phyloP scores from a whole-genome alignment of 257 asterid species.

The Solanum pinnatisectum region DNA sequence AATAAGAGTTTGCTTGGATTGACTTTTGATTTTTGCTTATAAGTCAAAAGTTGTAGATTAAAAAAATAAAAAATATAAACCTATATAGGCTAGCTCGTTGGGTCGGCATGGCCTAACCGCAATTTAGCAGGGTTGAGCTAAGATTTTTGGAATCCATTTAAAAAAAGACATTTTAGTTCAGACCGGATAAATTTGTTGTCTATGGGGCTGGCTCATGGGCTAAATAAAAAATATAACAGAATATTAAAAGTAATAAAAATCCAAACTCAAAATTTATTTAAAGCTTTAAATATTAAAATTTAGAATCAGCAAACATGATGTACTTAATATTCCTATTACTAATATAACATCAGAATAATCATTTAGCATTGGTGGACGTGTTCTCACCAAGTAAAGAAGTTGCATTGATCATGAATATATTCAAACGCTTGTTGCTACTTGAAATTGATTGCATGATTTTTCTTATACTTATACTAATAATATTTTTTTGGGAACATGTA shows the following conservation, averaged over 20 bases:
- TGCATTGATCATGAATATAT: background rate
- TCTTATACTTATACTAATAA: no score
- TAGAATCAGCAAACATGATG: background rate
- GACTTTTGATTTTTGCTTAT: no score
- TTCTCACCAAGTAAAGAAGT: background rate
- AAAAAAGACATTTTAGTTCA: accelerated
- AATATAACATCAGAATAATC: no score
- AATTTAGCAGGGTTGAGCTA: no score
- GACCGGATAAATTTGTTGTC: no score
- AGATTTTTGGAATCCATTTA: no score
- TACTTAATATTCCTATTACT: no score
- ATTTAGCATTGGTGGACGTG: background rate
- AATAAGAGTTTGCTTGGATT: background rate
- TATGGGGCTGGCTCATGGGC: background rate
- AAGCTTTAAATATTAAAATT: background rate
- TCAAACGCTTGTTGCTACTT: no score
- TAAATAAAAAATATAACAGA: no score
- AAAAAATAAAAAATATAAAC: no score
- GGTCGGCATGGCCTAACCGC: background rate
- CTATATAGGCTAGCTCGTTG: background rate
- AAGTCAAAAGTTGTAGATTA: no score
- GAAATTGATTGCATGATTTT: background rate
- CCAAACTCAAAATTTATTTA: background rate
- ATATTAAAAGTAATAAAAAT: no score
- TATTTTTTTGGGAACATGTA: background rate